Evolutionary conservation across 2,329 filamentous ascomycete genomes (phyloP).

Genomic region (Fusarium annulatum): DNA sequence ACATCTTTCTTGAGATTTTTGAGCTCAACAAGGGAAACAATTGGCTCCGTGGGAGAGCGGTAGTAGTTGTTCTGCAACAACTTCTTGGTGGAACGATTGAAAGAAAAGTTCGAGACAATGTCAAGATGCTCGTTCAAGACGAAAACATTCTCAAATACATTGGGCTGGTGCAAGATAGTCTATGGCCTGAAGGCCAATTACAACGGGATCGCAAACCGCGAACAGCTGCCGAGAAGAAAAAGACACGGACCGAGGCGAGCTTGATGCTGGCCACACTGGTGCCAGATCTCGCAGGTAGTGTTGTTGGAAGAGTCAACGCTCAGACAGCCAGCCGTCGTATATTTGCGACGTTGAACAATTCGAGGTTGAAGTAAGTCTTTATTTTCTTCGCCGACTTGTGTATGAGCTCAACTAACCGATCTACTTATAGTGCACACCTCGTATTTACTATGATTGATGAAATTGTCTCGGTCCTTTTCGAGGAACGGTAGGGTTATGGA

Average conservation of each 20-base stretch:
- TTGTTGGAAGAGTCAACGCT: conserved; percentile 92
- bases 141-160: conserved; percentile 83
- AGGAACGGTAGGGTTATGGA: conserved; percentile 46
- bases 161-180: conserved; percentile 73
- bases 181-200: conserved; percentile 82
- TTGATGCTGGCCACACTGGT: conserved; percentile 89
- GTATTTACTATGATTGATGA: conserved; percentile 79
- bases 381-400: background rate
- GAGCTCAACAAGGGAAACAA: conserved; percentile 95
- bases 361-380: conserved; percentile 80
- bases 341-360: conserved; percentile 92
- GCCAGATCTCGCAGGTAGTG: conserved; percentile 90
- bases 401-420: conserved; percentile 24
- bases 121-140: conserved; percentile 78
- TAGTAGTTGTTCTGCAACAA: conserved; percentile 96
- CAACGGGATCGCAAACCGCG: conserved; percentile 65
- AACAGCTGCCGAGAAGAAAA: conserved; percentile 78
- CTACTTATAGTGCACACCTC: conserved; percentile 67
- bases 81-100: conserved; percentile 96
- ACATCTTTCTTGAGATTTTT: conserved; percentile 96
- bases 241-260: conserved; percentile 86
- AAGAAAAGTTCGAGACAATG: conserved; percentile 89
- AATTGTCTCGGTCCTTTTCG: conserved; percentile 73
- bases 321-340: conserved; percentile 89
- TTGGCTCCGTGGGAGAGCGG: conserved; percentile 94